Conservation (phyloP, 2,329 filamentous ascomycete species). For the Epichloe glyceriae region DNA sequence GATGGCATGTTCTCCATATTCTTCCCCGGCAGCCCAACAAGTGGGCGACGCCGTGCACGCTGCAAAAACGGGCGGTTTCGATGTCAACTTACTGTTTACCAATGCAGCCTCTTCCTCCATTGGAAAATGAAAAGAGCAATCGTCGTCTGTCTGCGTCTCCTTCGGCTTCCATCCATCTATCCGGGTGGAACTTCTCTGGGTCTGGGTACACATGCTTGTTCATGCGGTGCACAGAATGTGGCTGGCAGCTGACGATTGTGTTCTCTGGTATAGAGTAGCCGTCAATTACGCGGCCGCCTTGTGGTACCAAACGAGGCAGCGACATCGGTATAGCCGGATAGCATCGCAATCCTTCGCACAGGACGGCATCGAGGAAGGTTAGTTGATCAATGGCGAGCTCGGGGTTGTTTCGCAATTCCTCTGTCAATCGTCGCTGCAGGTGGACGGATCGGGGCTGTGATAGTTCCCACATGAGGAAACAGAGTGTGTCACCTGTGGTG, state of each 20-base stretch:
- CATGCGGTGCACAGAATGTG: slow-evolving; percentile 46
- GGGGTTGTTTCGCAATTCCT: slow-evolving; percentile 35
- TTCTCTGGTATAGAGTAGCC: slow-evolving; percentile 38
- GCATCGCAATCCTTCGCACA: slow-evolving; percentile 48
- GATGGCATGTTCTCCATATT: neutral
- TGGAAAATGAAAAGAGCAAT: slow-evolving; percentile 52
- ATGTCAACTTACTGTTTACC: slow-evolving; percentile 47
- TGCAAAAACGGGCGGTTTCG: neutral
- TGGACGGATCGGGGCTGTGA: slow-evolving; percentile 42
- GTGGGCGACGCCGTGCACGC: neutral
- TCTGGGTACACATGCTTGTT: slow-evolving; percentile 60
- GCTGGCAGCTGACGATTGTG: slow-evolving; percentile 47
- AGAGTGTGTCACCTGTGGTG: slow-evolving; percentile 56
- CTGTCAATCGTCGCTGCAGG: slow-evolving; percentile 38
- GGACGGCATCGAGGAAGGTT: slow-evolving; percentile 47
- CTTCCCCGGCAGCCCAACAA: no score
- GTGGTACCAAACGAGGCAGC: slow-evolving; percentile 45
- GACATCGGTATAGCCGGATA: slow-evolving; percentile 56
- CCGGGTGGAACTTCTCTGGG: slow-evolving; percentile 65
- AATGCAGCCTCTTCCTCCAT: slow-evolving; percentile 51
- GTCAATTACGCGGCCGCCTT: slow-evolving; percentile 40
- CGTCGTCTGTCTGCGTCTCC: slow-evolving; percentile 59
- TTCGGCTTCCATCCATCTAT: slow-evolving; percentile 65
- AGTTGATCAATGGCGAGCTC: slow-evolving; percentile 33
- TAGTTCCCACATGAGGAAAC: slow-evolving; percentile 59